A percentile compares a stretch with the other conserved stretches of the same genome.
Conservation (phyloP, 495 filamentous ascomycete species). For the Aspergillus sclerotiicarbonarius region DNA sequence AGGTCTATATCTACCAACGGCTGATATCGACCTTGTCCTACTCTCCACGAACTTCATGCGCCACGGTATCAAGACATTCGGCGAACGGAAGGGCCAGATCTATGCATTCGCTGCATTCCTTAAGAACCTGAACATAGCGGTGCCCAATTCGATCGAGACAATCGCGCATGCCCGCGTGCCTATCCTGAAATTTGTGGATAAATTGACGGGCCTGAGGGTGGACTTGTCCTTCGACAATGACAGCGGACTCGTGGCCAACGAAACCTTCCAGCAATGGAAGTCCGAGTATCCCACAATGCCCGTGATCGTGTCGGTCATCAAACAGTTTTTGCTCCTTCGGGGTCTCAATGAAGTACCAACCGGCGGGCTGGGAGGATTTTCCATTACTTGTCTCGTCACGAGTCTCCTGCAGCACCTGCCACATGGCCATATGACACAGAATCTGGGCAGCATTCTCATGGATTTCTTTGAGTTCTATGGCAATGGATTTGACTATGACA, state of each 20-base stretch:
- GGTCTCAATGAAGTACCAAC: conserved; percentile 84
- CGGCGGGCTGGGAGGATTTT: conserved; percentile 93
- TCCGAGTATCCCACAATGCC: conserved; percentile 76
- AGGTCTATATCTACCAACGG: conserved; percentile 84
- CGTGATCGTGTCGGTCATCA: conserved; percentile 77
- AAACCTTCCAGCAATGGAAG: conserved; percentile 79
- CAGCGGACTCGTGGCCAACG: conserved; percentile 71
- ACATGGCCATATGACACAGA: conserved; percentile 55
- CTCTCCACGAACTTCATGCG: conserved; percentile 61
- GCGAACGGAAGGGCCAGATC: conserved; percentile 45
- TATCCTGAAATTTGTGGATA: conserved; percentile 85
- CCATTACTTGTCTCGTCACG: conserved; percentile 89
- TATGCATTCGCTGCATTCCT: conserved; percentile 54
- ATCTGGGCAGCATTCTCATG: conserved; percentile 76
- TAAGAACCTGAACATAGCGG: conserved; percentile 44
- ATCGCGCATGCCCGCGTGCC: conserved; percentile 81
- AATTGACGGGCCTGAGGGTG: conserved; percentile 67
- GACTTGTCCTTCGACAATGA: conserved; percentile 94
- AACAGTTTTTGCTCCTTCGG: conserved; percentile 87
- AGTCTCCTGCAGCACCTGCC: conserved; percentile 79
- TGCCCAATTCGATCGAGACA: conserved; percentile 53
- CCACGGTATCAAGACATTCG: conserved; percentile 39
- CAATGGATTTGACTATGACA: conserved; percentile 64
- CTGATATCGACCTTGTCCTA: conserved; percentile 91
- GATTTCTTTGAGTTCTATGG: conserved; percentile 89